Base-by-base conservation (phyloP, 441 rosid genomes). In the Biscutella laevigata region DNA sequence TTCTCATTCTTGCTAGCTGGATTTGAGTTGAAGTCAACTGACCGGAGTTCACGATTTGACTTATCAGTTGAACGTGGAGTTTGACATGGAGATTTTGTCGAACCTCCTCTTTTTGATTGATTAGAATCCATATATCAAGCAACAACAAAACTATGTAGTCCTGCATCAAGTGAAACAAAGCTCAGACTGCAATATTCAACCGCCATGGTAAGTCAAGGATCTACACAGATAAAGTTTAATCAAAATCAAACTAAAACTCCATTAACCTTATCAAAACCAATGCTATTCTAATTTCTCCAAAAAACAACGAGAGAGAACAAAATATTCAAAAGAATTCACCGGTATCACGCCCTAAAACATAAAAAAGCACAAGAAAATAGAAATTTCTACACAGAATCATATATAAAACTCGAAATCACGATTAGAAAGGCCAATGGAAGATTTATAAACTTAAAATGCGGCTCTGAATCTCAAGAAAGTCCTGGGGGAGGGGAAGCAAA, bases 31-130 rank as follows among this genome's bases (percentile, higher is more conserved):
- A 76, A 68, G 28, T 88, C 97, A 16, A 61, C 77, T 12, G 76
- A 58, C 68, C 99, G 72, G 21, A 84, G 84, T 80, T 88, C 97
- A 67, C 97, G 79, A 19, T 55, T 67, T 2, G 90, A 66, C 80
- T 82, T 92, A 51, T 92, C 97, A 36, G 66, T 80, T 7, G 97
- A 88, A 30, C 95, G 80, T 6, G 97, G 99, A 20, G 97, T 92
- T 65, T 88, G 95, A 10, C 88, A 77, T 4, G 95, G 99, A 8
- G 99, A 92, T 73, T 77, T 65, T 33, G 73, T 54, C 6, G 80
- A 75, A 69, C 83, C 95, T 28, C 87, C 84, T 66, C 87, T 69
- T 49, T 91, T 71, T 68, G 64, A 77, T 74, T 73, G 82, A 24
- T 67, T 63, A 17, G 89, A 78, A 47, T 87, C 96, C 88, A 82